A percentile compares a stretch with the other conserved stretches of the same genome.
Conservation (phyloP, 208 protist species). For the Trichomonas tenax region DNA sequence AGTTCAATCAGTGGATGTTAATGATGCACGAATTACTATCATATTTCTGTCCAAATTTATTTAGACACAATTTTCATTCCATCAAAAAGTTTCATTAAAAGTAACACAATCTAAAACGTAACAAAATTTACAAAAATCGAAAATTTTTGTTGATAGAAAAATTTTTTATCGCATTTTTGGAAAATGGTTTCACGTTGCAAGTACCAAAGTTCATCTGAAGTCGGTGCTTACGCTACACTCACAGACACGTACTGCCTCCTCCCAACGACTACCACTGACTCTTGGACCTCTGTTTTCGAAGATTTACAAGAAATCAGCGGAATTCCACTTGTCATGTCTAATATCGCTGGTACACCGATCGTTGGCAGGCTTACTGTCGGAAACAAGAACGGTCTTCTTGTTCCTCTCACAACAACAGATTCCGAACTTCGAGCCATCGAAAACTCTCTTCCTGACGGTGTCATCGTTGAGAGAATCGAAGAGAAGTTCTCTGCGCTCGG, state of each 20-base stretch:
- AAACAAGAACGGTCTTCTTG: constrained; percentile 59
- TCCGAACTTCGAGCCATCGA: constrained; percentile 95
- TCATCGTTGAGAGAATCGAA: constrained; percentile 47
- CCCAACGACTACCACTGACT: constrained; percentile 76
- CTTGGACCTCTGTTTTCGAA: constrained; percentile 85
- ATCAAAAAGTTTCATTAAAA: no score
- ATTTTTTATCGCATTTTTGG: not conserved
- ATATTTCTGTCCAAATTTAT: no score
- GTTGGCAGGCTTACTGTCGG: constrained; percentile 79
- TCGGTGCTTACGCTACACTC: constrained; percentile 94
- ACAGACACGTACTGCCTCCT: constrained; percentile 98
- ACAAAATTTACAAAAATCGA: no score
- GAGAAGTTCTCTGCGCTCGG: constrained; percentile 62
- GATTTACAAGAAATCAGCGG: constrained; percentile 73
- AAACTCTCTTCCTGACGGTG: constrained; percentile 88
- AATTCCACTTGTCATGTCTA: constrained; percentile 84
- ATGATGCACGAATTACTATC: no score
- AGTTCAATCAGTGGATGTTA: no score
- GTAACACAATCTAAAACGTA: no score
- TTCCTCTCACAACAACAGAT: constrained; percentile 92
- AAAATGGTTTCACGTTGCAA: constrained; percentile 39
- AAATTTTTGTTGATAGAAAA: no score
- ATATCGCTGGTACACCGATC: constrained; percentile 78
- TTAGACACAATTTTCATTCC: no score
- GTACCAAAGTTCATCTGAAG: constrained; percentile 96